These are phyloP conservation scores for Microsporum ferrugineum DNA, from an alignment of 2,329 filamentous ascomycete species.

Conservation along the genomic window DNA sequence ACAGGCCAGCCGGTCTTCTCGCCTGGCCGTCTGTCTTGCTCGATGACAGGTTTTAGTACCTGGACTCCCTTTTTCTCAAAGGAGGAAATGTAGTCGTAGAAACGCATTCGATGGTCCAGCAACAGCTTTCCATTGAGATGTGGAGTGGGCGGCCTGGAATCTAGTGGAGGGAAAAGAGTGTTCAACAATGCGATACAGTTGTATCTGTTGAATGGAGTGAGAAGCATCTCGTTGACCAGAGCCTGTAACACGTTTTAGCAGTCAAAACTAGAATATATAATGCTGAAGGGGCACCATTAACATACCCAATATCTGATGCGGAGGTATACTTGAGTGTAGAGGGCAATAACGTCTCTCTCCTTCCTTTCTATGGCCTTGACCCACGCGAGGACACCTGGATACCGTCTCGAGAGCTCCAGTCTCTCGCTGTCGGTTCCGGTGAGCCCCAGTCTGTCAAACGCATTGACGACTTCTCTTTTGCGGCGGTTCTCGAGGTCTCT, in stretches of 20 bases:
- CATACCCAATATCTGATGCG: constrained; percentile 53
- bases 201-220: constrained; percentile 51
- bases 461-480: constrained; percentile 46
- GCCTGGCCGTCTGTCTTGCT: constrained; percentile 40
- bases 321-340: constrained; percentile 52
- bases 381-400: constrained; percentile 47
- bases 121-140: constrained; percentile 43
- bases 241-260: constrained; percentile 35
- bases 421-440: constrained; percentile 39
- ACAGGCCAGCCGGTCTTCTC: constrained; percentile 47
- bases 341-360: constrained; percentile 41
- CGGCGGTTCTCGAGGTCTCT: constrained; percentile 51
- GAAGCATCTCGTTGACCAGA: constrained; percentile 53
- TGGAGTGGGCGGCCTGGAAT: constrained; percentile 38
- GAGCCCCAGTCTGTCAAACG: constrained; percentile 44
- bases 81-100: constrained; percentile 50
- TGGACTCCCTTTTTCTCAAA: constrained; percentile 44
- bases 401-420: constrained; percentile 39
- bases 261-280: constrained; percentile 11
- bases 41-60: constrained; percentile 44
- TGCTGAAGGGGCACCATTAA: constrained; percentile 8
- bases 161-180: constrained; percentile 51
- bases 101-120: constrained; percentile 47
- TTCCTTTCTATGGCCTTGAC: constrained; percentile 41
- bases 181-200: constrained; percentile 59